Evolutionary conservation across 352 stramenopile genomes (phyloP), one percentile per base, ranked within the genome.

Genomic region (Phytophthora meadii): DNA sequence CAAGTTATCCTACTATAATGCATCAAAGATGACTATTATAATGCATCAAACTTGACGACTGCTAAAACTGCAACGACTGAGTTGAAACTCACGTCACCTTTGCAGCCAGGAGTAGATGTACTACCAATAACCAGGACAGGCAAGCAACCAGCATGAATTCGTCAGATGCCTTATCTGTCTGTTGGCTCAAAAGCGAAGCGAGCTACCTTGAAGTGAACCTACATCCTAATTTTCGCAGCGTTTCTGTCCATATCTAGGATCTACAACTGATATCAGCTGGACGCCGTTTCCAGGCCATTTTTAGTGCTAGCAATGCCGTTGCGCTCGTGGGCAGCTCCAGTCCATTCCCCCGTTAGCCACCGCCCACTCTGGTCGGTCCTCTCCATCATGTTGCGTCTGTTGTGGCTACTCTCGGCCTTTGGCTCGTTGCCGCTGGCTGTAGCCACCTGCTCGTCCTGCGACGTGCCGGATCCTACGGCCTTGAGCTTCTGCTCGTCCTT

Each of bases 401-500:
- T 55, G 50, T 45, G 44, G 41, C 51, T 68, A 14, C 41, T 64
- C n/a, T 39, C 30, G 11, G 47, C 36, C 36, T 52, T 36, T 25
- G 39, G 25, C 1, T 48, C 8, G 1, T 12, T 55, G n/a, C 11
- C 54, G 1, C 32, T 55, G 4, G 32, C 61, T 12, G 41, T 40
- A 24, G 41, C 70, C 52, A 45, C 54, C 41, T 92, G 84, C 54
- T 74, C 61, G 32, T 67, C 78, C 9, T 92, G 84, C 51, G 84
- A 89, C 67, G 74, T 88, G 32, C 84, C 84, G 9, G 41, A 64
- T 19, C 24, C 61, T n/a, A 52, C 39, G 8, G 57, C 70, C 11
- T 76, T 91, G 47, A 68, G 70, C n/a, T 93, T 93, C 53, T 93
- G 84, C 49, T 53, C 34, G 17, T 54, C 62, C 32, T 84, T 80